Conservation (phyloP, 2,329 filamentous ascomycete species). For the Fonsecaea monophora region DNA sequence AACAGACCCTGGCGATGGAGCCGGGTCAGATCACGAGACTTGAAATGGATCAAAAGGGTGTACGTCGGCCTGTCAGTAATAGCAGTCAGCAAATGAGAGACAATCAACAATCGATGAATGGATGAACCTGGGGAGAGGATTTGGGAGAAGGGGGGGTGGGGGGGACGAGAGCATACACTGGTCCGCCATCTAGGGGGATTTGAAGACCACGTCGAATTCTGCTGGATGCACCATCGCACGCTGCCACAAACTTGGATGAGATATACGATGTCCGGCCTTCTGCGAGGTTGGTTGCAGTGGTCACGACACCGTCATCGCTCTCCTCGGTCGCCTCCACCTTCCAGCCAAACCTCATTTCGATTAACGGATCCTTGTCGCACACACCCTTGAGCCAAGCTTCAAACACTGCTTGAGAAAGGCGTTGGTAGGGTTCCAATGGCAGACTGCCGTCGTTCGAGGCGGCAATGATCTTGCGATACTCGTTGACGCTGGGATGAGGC, state of each 20-base stretch:
- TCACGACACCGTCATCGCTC: conserved; percentile 28
- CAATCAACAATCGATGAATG: neutral
- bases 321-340: conserved; percentile 39
- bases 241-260: conserved; percentile 40
- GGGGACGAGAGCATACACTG: conserved; percentile 37
- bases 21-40: conserved; percentile 42
- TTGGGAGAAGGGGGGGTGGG: too few species aligned
- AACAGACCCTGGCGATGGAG: conserved; percentile 42
- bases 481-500: conserved; percentile 15
- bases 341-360: conserved; percentile 42
- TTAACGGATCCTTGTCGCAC: conserved; percentile 36
- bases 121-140: too few species aligned
- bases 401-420: conserved; percentile 46
- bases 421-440: conserved; percentile 44
- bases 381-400: conserved; percentile 46
- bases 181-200: conserved; percentile 41
- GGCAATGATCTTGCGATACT: conserved; percentile 26
- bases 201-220: conserved; percentile 38
- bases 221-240: conserved; percentile 44
- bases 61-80: conserved; percentile 29
- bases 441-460: conserved; percentile 45
- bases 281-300: conserved; percentile 34
- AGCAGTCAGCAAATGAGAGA: neutral
- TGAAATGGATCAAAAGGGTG: conserved; percentile 45
- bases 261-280: conserved; percentile 34